These are phyloP conservation scores for Hygrophorus russula DNA, from an alignment of 768 basidiomycete species.

Conservation along the genomic window DNA sequence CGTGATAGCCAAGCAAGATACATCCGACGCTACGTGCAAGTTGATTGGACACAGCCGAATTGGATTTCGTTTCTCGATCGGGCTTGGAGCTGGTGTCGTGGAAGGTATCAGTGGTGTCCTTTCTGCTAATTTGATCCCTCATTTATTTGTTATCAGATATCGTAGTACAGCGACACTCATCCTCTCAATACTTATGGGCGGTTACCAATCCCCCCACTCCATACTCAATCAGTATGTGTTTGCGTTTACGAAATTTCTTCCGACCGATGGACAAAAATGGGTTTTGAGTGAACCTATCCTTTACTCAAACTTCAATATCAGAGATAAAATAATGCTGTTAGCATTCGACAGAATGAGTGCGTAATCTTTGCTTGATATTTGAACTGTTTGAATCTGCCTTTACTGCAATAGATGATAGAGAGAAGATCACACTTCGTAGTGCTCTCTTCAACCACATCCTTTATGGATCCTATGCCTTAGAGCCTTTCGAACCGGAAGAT, in stretches of 20 bases:
- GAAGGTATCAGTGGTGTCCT: conserved; percentile 2
- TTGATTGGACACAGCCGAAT: conserved; percentile 1
- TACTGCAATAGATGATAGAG: not conserved
- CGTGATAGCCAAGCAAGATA: conserved; percentile 3
- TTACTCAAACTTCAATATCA: not conserved
- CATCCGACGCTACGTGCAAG: conserved; percentile 5
- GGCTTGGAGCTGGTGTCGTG: conserved; percentile 6
- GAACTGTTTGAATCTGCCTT: not conserved
- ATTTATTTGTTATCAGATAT: conserved; percentile 5
- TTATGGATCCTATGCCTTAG: conserved; percentile 4
- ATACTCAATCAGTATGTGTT: conserved; percentile 5
- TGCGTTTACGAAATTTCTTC: conserved; percentile 1
- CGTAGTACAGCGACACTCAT: conserved; percentile 5
- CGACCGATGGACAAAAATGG: conserved; percentile 6
- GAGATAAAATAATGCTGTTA: not conserved
- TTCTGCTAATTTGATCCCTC: not conserved
- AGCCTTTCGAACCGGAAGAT: not conserved
- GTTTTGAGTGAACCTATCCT: not conserved
- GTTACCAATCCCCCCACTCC: conserved; percentile 4
- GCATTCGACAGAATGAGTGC: conserved; percentile 6
- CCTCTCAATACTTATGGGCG: conserved; percentile 2
- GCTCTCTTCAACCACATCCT: conserved; percentile 5
- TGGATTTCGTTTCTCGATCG: conserved; percentile 5
- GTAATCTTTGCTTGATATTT: not conserved
- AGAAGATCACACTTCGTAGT: not conserved